Evolutionary conservation across 2,329 filamentous ascomycete genomes (phyloP), one percentile per base, ranked within the genome.

Genomic region (Microsporum ferrugineum): DNA sequence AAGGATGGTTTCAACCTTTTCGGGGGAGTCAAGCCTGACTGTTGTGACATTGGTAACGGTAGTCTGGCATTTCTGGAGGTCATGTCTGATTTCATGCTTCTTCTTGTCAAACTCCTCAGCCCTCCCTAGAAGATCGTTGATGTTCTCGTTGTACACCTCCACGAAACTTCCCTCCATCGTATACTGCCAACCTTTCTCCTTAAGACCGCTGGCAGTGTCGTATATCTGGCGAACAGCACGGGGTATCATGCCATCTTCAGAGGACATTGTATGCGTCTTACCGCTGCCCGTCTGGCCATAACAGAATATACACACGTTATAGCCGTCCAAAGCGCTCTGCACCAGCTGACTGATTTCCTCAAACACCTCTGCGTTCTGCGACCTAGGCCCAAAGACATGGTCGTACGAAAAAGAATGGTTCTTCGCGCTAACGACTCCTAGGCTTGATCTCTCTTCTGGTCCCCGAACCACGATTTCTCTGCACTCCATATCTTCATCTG

Each of bases 281-380:
- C 94, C 94, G 17, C 91, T 94, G 2, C 94, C 94, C 0, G 94
- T 99, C 74, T 99, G 94, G 49, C 94, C 94, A 71, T 99, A 99
- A 71, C 91, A 96, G 76, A 99, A 96, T 65, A 99, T 97, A 75
- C 92, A 97, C 58, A 99, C 94, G 67, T 97, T 99, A 78, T 96
- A 99, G 0, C 94, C 94, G 70, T 99, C 94, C 43, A 99, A 80
- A 0, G 95, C 94, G 67, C 89, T 95, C 75, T 99, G 94, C 0
- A 99, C 91, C 38, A 99, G 83, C 71, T 99, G 94, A 61, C 90
- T 95, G 71, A 97, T 97, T 71, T 99, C 94, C 60, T 89, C 89
- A 71, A 99, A 99, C 0, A 99, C 86, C 66, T 95, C 88, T 17
- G 84, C 80, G 71, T 99, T 99, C 66, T 87, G 82, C 1, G 87